Base-by-base conservation (phyloP, 176 grass and related monocot genomes). In the Lolium rigidum region DNA sequence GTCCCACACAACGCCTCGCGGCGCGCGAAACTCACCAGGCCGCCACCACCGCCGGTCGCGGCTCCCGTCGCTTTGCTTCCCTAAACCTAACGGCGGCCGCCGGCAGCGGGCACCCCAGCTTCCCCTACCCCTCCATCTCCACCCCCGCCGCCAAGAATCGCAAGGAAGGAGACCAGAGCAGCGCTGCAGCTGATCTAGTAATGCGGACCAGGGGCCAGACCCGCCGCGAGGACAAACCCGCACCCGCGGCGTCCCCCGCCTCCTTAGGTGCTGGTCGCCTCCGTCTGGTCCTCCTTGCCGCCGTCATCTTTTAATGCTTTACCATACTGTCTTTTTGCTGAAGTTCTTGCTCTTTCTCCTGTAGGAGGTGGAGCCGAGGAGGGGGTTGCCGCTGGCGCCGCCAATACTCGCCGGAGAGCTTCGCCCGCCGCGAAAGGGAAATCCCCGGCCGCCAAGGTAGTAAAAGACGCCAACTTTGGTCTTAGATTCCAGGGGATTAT, bases 181-280 rank as follows among this genome's bases (percentile, higher is more conserved):
- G 7, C 15, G 12, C 51, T 41, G 59, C 58, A 65, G 5, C 43
- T 80, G 2, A 20, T 25, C 80, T 44, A 17, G 48, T 20, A 47
- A 90, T 94, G 92, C 80, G 90, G 73, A 94, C 90, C 21, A 87
- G 94, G 84, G 87, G 69, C 81, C 76, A 81, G 56, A 84, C 84
- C 72, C 77, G 85, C 22, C 81, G 68, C 17, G 77, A 72, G 17
- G 52, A 50, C 21, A 56, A 74, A 8, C 9, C 68, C 4, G 71
- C 83, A 18, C 80, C 91, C 8, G 87, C 89, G 90, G 18, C 17
- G 66, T 22, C 81, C 5, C 52, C 67, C 28, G 7, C 21, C 39
- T 56, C 75, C 44, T 39, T 24, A 38, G 61, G 74, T 54, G 9
- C 3, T 61, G 9, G 35, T 25, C 17, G 47, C 61, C 21, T 44